Base-by-base conservation (phyloP, 495 filamentous ascomycete species). In the Hypoxylon crocopeplum region DNA sequence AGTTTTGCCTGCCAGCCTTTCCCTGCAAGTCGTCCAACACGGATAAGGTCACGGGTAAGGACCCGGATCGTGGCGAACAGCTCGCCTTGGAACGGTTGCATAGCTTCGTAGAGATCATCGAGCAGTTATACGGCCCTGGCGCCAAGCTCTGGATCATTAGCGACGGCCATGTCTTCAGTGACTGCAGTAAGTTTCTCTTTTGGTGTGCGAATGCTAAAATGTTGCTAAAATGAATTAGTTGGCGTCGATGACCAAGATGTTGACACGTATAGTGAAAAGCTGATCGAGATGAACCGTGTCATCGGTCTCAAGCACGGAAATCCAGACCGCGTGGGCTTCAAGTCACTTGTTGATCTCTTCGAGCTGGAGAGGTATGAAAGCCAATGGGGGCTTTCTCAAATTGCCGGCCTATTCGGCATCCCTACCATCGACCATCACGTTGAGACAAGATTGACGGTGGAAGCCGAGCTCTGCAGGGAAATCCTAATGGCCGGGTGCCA, bases 141-240 rank as follows among this genome's bases (percentile, higher is more conserved):
- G 72, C 63, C 21, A 71, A 66, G 33, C 41, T 77, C 10, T 71
- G 62, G 62, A 63, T 77, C 21, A 66, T 76, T 39, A 75, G 72
- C 41, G 74, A 77, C 19, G 74, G 74, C 15, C 75, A 78, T 56
- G 73, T 78, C 15, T 77, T 78, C 20, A 73, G 70, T 33, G 75
- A 77, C 49, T 75, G 74, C 55, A 74, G 70, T 66, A 44, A 55
- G 68, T 44, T 22, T 12, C 8, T 17, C 38, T 13, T 7, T n/a
- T 34, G 12, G 12, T 34, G n/a, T 10, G 3, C n/a, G 7, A 12
- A 13, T 34, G 32, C 25, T 5, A 29, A n/a, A 8, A 3, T 8
- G 7, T 0, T 24, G 33, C 33, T 55, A 37, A 60, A 12, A 11
- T 1, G 29, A 32, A 7, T 21, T 38, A 72, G 70, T 78, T 42